Evolutionary conservation across 768 basidiomycete species (phyloP).

Genomic region (Hemileccinum rubropunctum): DNA sequence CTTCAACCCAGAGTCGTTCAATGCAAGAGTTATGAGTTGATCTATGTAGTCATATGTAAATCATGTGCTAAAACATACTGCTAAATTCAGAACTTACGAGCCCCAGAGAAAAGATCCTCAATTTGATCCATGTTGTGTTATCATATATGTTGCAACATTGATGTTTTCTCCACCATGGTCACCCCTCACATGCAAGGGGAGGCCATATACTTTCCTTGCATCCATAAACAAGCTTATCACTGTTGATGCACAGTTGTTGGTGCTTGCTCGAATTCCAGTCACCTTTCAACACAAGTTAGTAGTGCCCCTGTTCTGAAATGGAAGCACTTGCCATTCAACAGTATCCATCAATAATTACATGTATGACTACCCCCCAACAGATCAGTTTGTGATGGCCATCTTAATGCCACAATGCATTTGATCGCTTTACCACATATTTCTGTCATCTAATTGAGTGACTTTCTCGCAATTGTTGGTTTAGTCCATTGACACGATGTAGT

Average conservation of each 20-base stretch:
- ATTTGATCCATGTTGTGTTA: background rate
- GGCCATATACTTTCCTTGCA: conserved; percentile 7
- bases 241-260: conserved; percentile 25
- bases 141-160: conserved; percentile 14
- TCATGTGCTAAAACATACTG: no score
- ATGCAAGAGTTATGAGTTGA: background rate
- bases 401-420: conserved; percentile 24
- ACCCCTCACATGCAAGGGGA: conserved; percentile 24
- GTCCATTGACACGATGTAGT: no score
- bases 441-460: background rate
- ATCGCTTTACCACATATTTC: background rate
- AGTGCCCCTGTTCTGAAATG: no score
- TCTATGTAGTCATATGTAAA: no score
- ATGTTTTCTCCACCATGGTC: conserved; percentile 31
- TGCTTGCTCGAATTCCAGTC: conserved; percentile 16
- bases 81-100: no score
- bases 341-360: conserved; percentile 29
- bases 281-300: conserved; percentile 10
- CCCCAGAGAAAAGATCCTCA: background rate
- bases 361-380: conserved; percentile 25
- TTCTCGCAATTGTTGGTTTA: no score
- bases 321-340: conserved; percentile 25
- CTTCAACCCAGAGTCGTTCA: conserved; percentile 45
- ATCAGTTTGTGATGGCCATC: conserved; percentile 32
- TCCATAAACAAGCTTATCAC: conserved; percentile 20